phyloP scores from a whole-genome alignment of 345 rosid genomes.

The Bruguiera gymnorhiza region DNA sequence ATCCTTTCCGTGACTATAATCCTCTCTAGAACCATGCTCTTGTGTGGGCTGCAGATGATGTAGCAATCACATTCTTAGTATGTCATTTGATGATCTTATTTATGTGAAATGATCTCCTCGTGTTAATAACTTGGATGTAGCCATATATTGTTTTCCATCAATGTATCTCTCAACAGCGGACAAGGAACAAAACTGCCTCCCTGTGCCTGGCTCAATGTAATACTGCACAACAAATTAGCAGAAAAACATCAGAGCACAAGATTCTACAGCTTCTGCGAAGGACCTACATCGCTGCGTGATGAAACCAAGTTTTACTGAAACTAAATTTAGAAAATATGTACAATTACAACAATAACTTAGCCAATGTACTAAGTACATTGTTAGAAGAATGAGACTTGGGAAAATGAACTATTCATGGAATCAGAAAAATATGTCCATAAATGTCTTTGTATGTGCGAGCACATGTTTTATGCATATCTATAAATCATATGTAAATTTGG shows the following conservation, averaged over 20 bases:
- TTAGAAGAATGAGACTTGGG: no score
- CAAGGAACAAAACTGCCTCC: conserved; percentile 32
- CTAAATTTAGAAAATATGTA: neutral
- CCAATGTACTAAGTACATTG: no score
- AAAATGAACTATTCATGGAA: no score
- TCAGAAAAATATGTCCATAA: no score
- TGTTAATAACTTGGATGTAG: neutral
- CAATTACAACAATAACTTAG: no score
- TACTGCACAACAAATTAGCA: conserved; percentile 23
- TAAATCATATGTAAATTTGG: no score
- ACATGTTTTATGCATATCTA: no score
- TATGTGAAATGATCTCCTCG: conserved; percentile 8
- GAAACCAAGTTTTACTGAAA: neutral
- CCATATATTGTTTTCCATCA: neutral
- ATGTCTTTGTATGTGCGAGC: no score
- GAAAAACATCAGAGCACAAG: neutral
- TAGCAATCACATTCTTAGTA: neutral
- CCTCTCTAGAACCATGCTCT: conserved; percentile 5
- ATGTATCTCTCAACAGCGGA: conserved; percentile 26
- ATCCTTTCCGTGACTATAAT: neutral
- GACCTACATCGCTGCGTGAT: no score
- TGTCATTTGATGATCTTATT: neutral
- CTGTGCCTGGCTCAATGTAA: conserved; percentile 41
- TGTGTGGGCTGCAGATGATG: conserved; percentile 19
- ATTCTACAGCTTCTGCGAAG: neutral